Percentiles rank a stretch among this genome's conserved stretches.
These are phyloP conservation scores for Termitomyces sp. DNA, from an alignment of 768 basidiomycete species.

Conservation along the genomic window DNA sequence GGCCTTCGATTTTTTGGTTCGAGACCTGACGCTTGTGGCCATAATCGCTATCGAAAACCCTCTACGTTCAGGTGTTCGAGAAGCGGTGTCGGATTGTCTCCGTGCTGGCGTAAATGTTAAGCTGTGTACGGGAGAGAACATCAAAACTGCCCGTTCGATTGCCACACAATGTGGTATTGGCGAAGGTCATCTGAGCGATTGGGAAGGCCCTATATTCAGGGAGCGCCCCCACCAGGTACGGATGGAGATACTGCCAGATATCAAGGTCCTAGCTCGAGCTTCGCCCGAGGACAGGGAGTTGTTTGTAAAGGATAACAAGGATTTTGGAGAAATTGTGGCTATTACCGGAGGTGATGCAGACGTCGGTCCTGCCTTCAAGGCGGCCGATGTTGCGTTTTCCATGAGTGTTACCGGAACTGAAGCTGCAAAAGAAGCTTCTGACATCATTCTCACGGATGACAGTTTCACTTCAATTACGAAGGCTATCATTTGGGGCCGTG, in stretches of 20 bases:
- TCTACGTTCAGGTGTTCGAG: constrained; percentile 81
- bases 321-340: constrained; percentile 85
- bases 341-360: constrained; percentile 98
- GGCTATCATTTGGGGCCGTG: constrained; percentile 98
- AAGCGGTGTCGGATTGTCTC: constrained; percentile 87
- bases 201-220: constrained; percentile 94
- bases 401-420: constrained; percentile 97
- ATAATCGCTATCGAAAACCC: constrained; percentile 97
- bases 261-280: constrained; percentile 95
- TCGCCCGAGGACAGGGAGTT: constrained; percentile 96
- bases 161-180: constrained; percentile 97
- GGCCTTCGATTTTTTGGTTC: constrained; percentile 62
- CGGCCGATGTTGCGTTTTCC: constrained; percentile 93
- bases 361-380: constrained; percentile 94
- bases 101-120: constrained; percentile 91
- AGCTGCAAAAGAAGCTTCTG: constrained; percentile 97
- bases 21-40: constrained; percentile 77
- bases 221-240: constrained; percentile 65
- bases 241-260: constrained; percentile 79
- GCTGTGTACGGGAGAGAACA: constrained; percentile 99
- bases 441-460: constrained; percentile 97
- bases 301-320: constrained; percentile 88
- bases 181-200: too few species aligned
- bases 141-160: constrained; percentile 90
- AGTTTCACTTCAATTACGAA: constrained; percentile 94